A percentile compares a stretch with the other conserved stretches of the same genome.
phyloP scores from a whole-genome alignment of 129 eudicot genomes.

The Flaveria ramosissima region DNA sequence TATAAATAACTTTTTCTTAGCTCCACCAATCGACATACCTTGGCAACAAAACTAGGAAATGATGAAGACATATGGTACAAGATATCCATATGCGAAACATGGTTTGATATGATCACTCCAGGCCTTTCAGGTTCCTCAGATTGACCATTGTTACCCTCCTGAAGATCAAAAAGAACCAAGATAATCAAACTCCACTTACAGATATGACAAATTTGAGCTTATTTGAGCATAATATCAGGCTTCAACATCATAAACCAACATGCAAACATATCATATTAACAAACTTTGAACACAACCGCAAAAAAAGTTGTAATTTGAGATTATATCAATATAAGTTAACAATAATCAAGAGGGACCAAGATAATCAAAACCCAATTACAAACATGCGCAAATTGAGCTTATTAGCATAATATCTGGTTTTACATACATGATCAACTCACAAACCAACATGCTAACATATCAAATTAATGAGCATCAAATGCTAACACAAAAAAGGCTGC shows the following conservation, averaged over 20 bases:
- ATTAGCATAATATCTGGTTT: background rate
- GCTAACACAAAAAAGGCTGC: background rate
- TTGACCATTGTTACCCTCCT: conserved; percentile 49
- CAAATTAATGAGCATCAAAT: background rate
- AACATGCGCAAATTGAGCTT: background rate
- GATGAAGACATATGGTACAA: conserved; percentile 85
- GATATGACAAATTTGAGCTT: background rate
- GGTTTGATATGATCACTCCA: conserved; percentile 88
- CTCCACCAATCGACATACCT: conserved; percentile 52
- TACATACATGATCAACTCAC: too few species aligned
- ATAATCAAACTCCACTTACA: conserved; percentile 10
- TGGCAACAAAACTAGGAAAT: conserved; percentile 97
- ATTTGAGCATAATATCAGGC: background rate
- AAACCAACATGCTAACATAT: conserved; percentile 6
- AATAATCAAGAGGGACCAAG: too few species aligned
- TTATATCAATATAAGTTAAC: background rate
- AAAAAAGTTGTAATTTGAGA: background rate
- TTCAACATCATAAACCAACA: too few species aligned
- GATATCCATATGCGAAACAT: conserved; percentile 87
- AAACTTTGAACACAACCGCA: background rate
- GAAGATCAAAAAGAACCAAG: conserved; percentile 27
- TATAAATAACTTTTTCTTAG: background rate
- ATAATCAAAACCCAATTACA: too few species aligned
- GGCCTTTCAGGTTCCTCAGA: conserved; percentile 63
- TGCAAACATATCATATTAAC: conserved; percentile 2